Conservation (phyloP, 257 asterid genomes). For the Agastache rugosa region DNA sequence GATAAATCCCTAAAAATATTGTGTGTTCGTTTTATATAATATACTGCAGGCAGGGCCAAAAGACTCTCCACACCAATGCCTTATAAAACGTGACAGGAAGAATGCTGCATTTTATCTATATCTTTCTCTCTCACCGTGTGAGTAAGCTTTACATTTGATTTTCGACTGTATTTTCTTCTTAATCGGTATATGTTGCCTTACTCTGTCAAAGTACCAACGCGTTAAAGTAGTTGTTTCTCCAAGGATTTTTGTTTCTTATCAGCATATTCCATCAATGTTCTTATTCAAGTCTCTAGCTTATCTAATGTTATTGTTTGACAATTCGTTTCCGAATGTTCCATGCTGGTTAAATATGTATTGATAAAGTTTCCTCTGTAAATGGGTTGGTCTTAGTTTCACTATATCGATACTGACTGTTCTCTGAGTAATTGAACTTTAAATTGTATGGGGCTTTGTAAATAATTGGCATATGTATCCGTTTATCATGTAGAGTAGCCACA, state of each 20-base stretch:
- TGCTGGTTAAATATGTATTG: neutral
- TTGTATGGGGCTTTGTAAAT: neutral
- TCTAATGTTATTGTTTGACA: neutral
- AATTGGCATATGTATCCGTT: neutral
- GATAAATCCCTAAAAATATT: neutral
- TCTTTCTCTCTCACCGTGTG: constrained; percentile 86
- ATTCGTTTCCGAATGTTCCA: neutral
- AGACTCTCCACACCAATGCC: constrained; percentile 72
- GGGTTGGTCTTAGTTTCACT: neutral
- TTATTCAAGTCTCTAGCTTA: neutral
- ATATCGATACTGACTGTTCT: neutral
- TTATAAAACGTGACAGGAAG: constrained; percentile 96
- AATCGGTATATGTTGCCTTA: neutral
- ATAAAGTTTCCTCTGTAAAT: neutral
- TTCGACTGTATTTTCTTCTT: constrained; percentile 4
- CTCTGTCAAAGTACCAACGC: constrained; percentile 8
- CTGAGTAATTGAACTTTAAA: neutral
- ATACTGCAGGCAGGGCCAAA: constrained; percentile 82
- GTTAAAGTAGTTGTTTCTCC: neutral
- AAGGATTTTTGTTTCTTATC: neutral
- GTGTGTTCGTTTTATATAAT: neutral
- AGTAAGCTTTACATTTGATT: constrained; percentile 34
- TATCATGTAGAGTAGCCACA: neutral
- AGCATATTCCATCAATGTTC: neutral
- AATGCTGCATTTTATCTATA: constrained; percentile 73